Base-by-base conservation (phyloP, 2,329 filamentous ascomycete genomes). In the Diaporthe caulivora region DNA sequence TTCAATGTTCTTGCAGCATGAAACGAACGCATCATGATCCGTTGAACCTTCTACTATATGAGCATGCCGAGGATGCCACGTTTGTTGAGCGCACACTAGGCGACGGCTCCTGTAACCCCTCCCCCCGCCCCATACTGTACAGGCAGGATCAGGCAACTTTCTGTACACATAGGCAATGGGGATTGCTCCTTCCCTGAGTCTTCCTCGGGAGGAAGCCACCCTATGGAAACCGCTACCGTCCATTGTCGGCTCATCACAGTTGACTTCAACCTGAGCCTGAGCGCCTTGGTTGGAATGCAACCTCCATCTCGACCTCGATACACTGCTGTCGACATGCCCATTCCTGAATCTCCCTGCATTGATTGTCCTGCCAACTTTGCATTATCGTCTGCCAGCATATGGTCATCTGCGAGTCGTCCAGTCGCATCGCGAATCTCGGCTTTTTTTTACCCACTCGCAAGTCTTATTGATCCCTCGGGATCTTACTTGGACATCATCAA, bases 301-400 rank as follows among this genome's bases (percentile, higher is more conserved):
- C 24, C 44, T 42, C 55, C 2, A 31, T 13, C 24, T 37, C 18
- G 9, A 3, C 18, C 40, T n/a, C 18, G 42, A 31, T 7, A 34
- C 34, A 9, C 26, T 10, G 2, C n/a, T 64, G 26, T 37, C 34
- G 42, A 24, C 26, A 7, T 17, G 11, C 11, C 24, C 18, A 17
- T 44, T 31, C 24, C 24, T 24, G 58, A 9, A 8, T 11, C 42
- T 15, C 8, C 10, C 37, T 15, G 11, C n/a, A 21, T n/a, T 53
- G 29, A 67, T 51, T 26, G 4, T 29, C 47, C 18, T 10, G 17
- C 26, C 15, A 31, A 53, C 31, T 37, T 47, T 21, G n/a, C 40
- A 53, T 15, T 31, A 29, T 51, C 15, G 9, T 26, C 62, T 67
- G 62, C 3, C 62, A 67, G 40, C 62, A 40, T 31, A 53, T 67